Evolutionary conservation across 768 basidiomycete species (phyloP), one percentile per base, ranked within the genome.

Genomic region (Clathrus columnatus): DNA sequence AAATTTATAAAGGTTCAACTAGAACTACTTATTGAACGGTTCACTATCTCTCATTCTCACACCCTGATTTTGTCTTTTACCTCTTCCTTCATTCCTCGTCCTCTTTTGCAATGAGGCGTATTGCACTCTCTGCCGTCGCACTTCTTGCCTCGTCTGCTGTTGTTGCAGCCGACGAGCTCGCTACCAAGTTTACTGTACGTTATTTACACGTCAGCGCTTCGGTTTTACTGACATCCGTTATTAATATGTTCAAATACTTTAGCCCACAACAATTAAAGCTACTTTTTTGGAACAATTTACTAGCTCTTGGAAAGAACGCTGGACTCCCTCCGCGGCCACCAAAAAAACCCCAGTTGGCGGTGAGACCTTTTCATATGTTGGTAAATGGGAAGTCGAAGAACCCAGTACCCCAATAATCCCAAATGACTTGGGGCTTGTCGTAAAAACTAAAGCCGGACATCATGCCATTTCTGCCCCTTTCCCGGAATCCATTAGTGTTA

Each of bases 401-500:
- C 84, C 94, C 51, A 72, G 84, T 36, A 74, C 75, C 59, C 79
- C 84, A 43, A 80, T 88, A 67, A 75, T 97, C 65, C 77, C 80
- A 21, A 92, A 91, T 61, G 92, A 96, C 74, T 80, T 81, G 66
- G 95, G 89, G 65, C 84, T 97, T 62, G 93, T 99, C 41, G 91
- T 91, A 7, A 94, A 97, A 77, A 85, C 84, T 73, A 92, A 94
- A 76, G 96, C 96, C 54, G 92, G 93, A 18, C 95, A 98, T 70
- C 95, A 98, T 67, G 96, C 96, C 68, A 97, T 99, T 70, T 97
- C 95, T 57, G 91, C 94, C 1, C 87, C 93, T 11, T 93, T 99
- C 72, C 63, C 71, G 14, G 68, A 77, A 56, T 78, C 90, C 51
- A 74, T 97, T 64, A 83, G 87, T 75, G 90, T 94, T 73, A 78